Conservation (phyloP, 257 asterid genomes). For the Solanum gandarillasii region DNA sequence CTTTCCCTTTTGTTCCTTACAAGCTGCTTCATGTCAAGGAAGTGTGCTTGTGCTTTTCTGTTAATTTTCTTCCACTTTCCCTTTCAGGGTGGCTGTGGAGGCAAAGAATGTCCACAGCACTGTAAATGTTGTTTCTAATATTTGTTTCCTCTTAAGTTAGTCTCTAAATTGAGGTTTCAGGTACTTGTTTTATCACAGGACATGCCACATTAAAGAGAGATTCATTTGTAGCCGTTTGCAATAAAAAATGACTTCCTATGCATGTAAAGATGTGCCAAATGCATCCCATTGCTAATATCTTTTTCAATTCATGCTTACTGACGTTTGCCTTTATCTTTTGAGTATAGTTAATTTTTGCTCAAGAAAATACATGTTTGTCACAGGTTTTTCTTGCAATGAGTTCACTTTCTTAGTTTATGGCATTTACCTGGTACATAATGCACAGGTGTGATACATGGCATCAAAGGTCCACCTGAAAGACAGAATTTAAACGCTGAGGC, state of each 20-base stretch:
- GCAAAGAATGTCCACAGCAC: not conserved
- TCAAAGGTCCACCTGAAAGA: conserved; percentile 50
- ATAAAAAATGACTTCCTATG: not conserved
- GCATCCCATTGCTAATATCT: not conserved
- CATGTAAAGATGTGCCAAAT: not conserved
- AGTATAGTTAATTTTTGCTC: not conserved
- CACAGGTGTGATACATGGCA: conserved; percentile 68
- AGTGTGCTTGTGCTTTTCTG: not conserved
- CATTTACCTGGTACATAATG: not conserved
- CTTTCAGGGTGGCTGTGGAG: not conserved
- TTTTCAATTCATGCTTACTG: not conserved
- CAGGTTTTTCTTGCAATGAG: not conserved
- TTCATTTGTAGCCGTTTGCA: not conserved
- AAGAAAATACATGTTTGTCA: not conserved
- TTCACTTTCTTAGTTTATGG: not conserved
- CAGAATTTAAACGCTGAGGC: conserved; percentile 54
- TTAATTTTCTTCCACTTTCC: not conserved
- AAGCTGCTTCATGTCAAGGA: not conserved
- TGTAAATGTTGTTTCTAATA: not conserved
- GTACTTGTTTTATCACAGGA: not conserved
- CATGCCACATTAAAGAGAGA: not conserved
- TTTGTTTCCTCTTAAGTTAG: not conserved
- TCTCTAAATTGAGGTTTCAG: not conserved
- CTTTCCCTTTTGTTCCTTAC: not conserved
- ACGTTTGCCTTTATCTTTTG: not conserved